phyloP scores from a whole-genome alignment of 345 rosid genomes.

The Arabis alpina region DNA sequence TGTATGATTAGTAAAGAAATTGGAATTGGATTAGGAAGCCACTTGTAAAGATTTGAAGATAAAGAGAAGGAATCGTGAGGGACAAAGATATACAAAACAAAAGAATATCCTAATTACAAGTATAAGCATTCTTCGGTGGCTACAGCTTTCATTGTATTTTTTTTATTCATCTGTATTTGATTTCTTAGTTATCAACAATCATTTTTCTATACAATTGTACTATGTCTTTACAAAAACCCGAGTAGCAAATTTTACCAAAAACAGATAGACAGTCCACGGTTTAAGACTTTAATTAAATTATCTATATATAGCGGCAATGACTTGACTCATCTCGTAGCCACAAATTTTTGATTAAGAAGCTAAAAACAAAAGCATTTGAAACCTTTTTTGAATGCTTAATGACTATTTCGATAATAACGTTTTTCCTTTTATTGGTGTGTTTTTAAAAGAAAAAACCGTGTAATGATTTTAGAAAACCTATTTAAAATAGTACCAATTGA shows the following conservation, averaged over 20 bases:
- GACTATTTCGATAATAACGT: neutral
- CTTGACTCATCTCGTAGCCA: conserved; percentile 14
- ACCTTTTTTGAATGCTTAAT: neutral
- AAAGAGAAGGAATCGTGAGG: conserved; percentile 30
- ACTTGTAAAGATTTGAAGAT: neutral
- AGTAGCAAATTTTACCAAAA: conserved; percentile 9
- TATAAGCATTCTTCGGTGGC: conserved; percentile 29
- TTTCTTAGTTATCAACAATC: conserved; percentile 19
- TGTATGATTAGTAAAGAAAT: neutral
- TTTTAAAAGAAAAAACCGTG: neutral
- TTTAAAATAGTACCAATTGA: too few species aligned
- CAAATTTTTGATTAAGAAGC: conserved; percentile 6
- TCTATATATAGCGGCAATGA: neutral
- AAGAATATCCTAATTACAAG: conserved; percentile 24
- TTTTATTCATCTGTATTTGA: conserved; percentile 13
- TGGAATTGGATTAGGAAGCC: conserved; percentile 21
- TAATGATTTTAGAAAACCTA: neutral
- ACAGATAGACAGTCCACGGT: conserved; percentile 21
- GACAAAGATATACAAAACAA: conserved; percentile 14
- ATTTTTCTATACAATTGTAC: neutral
- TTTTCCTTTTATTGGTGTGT: neutral
- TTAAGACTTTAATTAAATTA: conserved; percentile 11
- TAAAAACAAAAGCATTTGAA: neutral
- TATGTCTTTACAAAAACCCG: neutral
- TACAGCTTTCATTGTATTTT: neutral